Evolutionary conservation across 2,329 filamentous ascomycete genomes (phyloP).

Genomic region (Colletotrichum sp.): DNA sequence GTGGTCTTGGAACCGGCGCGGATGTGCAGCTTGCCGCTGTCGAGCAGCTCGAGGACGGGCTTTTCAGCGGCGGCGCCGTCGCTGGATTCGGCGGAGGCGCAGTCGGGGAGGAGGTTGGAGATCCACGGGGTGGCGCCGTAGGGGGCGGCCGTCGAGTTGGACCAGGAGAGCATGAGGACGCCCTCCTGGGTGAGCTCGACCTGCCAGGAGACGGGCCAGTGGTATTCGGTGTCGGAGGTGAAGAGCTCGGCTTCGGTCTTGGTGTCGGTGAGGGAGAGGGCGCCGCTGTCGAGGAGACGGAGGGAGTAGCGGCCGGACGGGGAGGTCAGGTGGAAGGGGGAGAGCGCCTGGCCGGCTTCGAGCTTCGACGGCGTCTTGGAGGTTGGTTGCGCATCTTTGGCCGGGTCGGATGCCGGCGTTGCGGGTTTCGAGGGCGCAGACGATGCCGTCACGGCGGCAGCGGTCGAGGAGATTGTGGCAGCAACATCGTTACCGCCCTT

Average conservation of each 20-base stretch:
- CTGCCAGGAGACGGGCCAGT: slow-evolving; percentile 23
- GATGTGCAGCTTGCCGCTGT: slow-evolving; percentile 23
- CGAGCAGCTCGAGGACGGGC: slow-evolving; percentile 22
- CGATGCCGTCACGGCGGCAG: background rate
- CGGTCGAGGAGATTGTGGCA: background rate
- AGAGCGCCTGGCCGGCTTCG: slow-evolving; percentile 8
- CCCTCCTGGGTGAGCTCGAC: slow-evolving; percentile 21
- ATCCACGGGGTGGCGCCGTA: slow-evolving; percentile 23
- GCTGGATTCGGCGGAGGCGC: background rate
- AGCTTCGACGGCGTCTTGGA: background rate
- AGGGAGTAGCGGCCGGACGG: slow-evolving; percentile 19
- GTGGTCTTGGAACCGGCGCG: slow-evolving; percentile 17
- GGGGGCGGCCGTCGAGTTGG: slow-evolving; percentile 19
- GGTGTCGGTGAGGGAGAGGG: slow-evolving; percentile 17
- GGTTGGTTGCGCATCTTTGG: background rate
- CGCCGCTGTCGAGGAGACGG: slow-evolving; percentile 17
- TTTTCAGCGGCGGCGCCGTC: background rate
- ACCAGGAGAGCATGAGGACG: slow-evolving; percentile 23
- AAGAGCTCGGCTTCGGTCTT: slow-evolving; percentile 21
- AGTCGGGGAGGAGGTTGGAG: slow-evolving; percentile 18
- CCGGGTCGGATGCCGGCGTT: background rate
- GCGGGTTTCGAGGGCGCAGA: background rate
- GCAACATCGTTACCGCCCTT: background rate
- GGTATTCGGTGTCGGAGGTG: slow-evolving; percentile 23
- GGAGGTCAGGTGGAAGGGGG: slow-evolving; percentile 16